These are phyloP conservation scores for Rhexocercosporidium sp. DNA, from an alignment of 2,329 filamentous ascomycete species.

Conservation along the genomic window DNA sequence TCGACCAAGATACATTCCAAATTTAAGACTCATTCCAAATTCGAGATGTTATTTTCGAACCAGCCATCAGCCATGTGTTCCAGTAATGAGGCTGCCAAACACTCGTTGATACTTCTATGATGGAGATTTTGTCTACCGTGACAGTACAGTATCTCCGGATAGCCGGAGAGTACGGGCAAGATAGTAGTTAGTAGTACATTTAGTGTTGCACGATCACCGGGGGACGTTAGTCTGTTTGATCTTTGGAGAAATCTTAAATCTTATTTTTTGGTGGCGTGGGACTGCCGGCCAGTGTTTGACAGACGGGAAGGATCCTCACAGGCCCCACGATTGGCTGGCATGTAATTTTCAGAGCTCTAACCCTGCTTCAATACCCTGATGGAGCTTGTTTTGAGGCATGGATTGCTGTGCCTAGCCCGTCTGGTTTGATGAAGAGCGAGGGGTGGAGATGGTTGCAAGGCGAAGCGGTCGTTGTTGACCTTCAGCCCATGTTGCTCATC, in stretches of 20 bases:
- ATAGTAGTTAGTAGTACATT: not conserved
- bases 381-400: slow-evolving; percentile 21
- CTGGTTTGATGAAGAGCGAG: slow-evolving; percentile 19
- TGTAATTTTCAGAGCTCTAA: slow-evolving; percentile 3
- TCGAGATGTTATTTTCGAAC: not conserved
- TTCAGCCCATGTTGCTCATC: slow-evolving; percentile 10
- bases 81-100: not conserved
- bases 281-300: slow-evolving; percentile 16
- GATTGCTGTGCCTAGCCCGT: slow-evolving; percentile 7
- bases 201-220: slow-evolving; percentile 6
- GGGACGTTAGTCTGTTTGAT: slow-evolving; percentile 7
- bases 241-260: slow-evolving; percentile 19
- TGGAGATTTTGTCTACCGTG: not conserved
- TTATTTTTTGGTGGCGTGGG: slow-evolving; percentile 23
- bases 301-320: slow-evolving; percentile 2
- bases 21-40: not conserved
- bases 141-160: not conserved
- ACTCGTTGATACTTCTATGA: not conserved
- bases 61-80: not conserved
- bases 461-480: not conserved
- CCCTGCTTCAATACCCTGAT: not conserved
- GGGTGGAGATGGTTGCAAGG: slow-evolving; percentile 1
- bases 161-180: not conserved
- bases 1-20: too few relatives aligned
- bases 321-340: slow-evolving; percentile 12